Evolutionary conservation across 2,329 filamentous ascomycete genomes (phyloP).

Genomic region (Neonectria magnoliae): DNA sequence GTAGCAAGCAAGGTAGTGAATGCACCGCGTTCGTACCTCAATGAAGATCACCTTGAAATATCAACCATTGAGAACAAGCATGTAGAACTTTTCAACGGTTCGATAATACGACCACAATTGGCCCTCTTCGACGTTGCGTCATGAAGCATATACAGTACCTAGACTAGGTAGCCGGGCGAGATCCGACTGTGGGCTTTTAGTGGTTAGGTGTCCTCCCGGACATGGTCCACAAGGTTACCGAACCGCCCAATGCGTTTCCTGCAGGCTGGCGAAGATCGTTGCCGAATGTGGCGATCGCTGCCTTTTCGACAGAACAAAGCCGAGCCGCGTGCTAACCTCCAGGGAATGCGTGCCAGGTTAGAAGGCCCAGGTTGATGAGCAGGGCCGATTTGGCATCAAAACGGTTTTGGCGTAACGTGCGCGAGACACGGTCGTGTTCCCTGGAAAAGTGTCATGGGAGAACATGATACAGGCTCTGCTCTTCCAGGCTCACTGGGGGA

Average conservation of each 20-base stretch:
- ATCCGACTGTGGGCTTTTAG: neutral
- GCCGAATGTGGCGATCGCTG: slow-evolving; percentile 20
- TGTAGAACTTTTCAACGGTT: neutral
- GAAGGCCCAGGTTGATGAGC: neutral
- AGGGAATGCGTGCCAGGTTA: slow-evolving; percentile 1
- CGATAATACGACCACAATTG: slow-evolving; percentile 2
- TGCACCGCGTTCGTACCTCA: neutral
- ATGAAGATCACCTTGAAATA: neutral
- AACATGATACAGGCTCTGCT: neutral
- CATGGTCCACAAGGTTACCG: slow-evolving; percentile 16
- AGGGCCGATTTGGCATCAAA: neutral
- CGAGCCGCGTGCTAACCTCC: slow-evolving; percentile 14
- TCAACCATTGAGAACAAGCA: slow-evolving; percentile 7
- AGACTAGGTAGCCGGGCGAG: neutral
- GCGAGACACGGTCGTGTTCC: slow-evolving; percentile 2
- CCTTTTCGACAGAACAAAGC: slow-evolving; percentile 14
- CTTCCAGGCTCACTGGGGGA: neutral
- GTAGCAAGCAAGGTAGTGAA: neutral
- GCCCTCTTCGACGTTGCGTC: slow-evolving; percentile 8
- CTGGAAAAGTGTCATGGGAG: neutral
- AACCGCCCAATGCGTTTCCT: slow-evolving; percentile 6
- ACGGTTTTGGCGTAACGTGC: neutral
- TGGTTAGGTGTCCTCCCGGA: slow-evolving; percentile 3
- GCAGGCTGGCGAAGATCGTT: slow-evolving; percentile 18
- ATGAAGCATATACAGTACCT: slow-evolving; percentile 7